These are phyloP conservation scores for Russula vinacea DNA, from an alignment of 768 basidiomycete genomes.

Conservation along the genomic window DNA sequence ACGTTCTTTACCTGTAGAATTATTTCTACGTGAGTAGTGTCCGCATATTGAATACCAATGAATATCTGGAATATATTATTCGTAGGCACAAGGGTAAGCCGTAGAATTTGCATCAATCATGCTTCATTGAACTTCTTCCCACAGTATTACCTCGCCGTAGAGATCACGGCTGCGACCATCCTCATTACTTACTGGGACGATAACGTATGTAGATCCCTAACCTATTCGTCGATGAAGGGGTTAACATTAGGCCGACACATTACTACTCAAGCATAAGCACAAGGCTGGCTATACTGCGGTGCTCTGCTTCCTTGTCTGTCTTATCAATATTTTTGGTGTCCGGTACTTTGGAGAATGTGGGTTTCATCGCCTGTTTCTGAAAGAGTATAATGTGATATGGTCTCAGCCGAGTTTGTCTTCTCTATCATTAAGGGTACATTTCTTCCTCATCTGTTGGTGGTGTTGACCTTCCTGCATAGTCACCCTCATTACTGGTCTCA, in stretches of 20 bases:
- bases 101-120: background rate
- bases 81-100: conserved; percentile 37
- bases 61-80: conserved; percentile 2
- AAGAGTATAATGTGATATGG: background rate
- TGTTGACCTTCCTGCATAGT: conserved; percentile 40
- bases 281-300: conserved; percentile 56
- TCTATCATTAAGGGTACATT: conserved; percentile 59
- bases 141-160: conserved; percentile 59
- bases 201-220: conserved; percentile 41
- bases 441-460: conserved; percentile 7
- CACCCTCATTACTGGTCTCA: conserved; percentile 56
- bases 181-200: conserved; percentile 71
- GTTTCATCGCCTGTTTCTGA: background rate
- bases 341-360: conserved; percentile 60
- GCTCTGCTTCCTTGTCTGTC: conserved; percentile 53
- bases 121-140: background rate
- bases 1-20: conserved; percentile 38
- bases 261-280: conserved; percentile 42
- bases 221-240: background rate
- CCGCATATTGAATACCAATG: background rate
- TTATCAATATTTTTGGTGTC: conserved; percentile 71
- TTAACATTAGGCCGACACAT: background rate
- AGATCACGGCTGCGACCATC: conserved; percentile 69
- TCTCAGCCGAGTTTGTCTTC: conserved; percentile 58
- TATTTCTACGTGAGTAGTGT: conserved; percentile 48